Percentiles rank a stretch among this genome's conserved stretches.
Evolutionary conservation across 768 basidiomycete genomes (phyloP).

Genomic region (Podaxis pistillaris): DNA sequence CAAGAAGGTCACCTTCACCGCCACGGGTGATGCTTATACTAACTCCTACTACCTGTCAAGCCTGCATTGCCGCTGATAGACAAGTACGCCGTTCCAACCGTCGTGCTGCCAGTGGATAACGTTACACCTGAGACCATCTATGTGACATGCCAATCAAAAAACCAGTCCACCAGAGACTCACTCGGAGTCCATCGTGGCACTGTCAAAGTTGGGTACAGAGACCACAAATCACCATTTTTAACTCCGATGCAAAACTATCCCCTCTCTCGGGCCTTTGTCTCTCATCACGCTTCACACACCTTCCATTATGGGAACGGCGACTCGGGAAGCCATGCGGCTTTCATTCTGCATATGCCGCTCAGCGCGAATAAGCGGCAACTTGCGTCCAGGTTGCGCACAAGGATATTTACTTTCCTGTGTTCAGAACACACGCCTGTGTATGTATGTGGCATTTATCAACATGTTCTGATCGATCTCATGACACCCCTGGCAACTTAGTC

Average conservation of each 20-base stretch:
- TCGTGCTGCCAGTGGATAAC: background rate
- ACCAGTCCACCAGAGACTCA: background rate
- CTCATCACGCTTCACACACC: background rate
- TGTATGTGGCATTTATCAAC: background rate
- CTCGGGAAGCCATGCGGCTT: background rate
- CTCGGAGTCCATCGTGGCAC: background rate
- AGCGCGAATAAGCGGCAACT: background rate
- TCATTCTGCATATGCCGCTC: background rate
- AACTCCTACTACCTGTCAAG: background rate
- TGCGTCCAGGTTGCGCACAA: background rate
- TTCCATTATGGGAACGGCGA: background rate
- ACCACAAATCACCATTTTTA: background rate
- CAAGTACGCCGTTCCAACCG: background rate
- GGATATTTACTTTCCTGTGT: background rate
- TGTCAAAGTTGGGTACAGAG: background rate
- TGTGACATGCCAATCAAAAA: background rate
- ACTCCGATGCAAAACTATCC: background rate
- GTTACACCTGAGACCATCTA: background rate
- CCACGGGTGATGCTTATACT: background rate
- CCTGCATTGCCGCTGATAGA: background rate
- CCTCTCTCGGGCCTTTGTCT: background rate
- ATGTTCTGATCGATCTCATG: background rate
- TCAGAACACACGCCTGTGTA: background rate
- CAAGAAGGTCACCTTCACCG: background rate
- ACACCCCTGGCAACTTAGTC: constrained; percentile 4